Evolutionary conservation across 163 green algal species (phyloP).

Genomic region (Scenedesmus sp.): DNA sequence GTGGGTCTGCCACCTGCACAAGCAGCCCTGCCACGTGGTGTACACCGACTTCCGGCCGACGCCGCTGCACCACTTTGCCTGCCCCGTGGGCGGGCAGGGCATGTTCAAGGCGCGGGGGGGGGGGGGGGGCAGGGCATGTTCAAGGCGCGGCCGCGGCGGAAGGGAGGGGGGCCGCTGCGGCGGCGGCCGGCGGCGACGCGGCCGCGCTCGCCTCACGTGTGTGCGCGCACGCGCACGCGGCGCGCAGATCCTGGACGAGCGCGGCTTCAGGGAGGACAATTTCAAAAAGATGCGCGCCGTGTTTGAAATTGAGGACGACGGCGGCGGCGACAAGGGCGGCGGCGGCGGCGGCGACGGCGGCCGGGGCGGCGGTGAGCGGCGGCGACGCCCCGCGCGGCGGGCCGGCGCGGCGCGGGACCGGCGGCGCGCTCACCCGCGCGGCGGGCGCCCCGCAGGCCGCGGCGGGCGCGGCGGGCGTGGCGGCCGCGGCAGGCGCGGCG

Average conservation of each 20-base stretch:
- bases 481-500: constrained; percentile 35
- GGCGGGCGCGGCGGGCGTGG: constrained; percentile 40
- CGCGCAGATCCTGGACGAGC: constrained; percentile 77
- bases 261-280: constrained; percentile 60
- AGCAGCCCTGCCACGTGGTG: constrained; percentile 93
- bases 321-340: not conserved
- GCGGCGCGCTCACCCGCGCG: no score
- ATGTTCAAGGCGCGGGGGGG: constrained; percentile 38
- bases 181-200: no score
- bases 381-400: no score
- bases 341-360: not conserved
- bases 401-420: no score
- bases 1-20: constrained; percentile 89
- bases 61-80: constrained; percentile 86
- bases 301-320: constrained; percentile 8
- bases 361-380: not conserved
- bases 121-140: not conserved
- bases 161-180: no score
- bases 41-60: constrained; percentile 98
- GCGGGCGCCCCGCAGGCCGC: not conserved
- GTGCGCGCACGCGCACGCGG: no score
- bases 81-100: constrained; percentile 63
- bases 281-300: constrained; percentile 59
- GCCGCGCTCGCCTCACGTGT: no score
- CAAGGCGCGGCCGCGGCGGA: no score